Evolutionary conservation across 192 early-diverging fungal species (phyloP).

Genomic region (Neocallimastix lanati): DNA sequence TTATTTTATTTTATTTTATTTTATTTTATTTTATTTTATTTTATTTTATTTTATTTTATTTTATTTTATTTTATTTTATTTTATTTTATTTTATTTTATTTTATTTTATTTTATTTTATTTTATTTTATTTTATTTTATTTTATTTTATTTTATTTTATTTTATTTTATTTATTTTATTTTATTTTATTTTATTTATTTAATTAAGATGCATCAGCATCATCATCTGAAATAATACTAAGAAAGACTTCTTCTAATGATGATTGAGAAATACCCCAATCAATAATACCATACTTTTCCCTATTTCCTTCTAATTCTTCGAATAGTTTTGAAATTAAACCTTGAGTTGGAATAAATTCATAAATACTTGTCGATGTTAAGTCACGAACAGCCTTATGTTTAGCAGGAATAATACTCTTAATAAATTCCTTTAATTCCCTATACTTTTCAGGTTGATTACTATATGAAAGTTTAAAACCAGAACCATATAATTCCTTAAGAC

Average conservation of each 20-base stretch:
- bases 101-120: too few relatives aligned
- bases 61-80: too few relatives aligned
- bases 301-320: slow-evolving; percentile 37
- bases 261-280: slow-evolving; percentile 54
- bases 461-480: slow-evolving; percentile 46
- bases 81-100: too few relatives aligned
- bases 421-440: slow-evolving; percentile 20
- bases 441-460: slow-evolving; percentile 16
- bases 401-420: slow-evolving; percentile 11
- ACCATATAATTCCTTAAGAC: slow-evolving; percentile 49
- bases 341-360: slow-evolving; percentile 44
- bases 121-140: too few relatives aligned
- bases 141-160: too few relatives aligned
- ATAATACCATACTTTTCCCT: slow-evolving; percentile 34
- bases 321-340: slow-evolving; percentile 29
- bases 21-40: too few relatives aligned
- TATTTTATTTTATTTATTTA: too few relatives aligned
- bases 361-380: slow-evolving; percentile 27
- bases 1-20: too few relatives aligned
- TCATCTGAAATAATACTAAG: too few relatives aligned
- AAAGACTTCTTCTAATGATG: slow-evolving; percentile 4
- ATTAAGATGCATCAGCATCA: too few relatives aligned
- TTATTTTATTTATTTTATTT: too few relatives aligned
- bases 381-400: slow-evolving; percentile 13
- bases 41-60: too few relatives aligned